Conservation (phyloP, 768 basidiomycete genomes). For the Hypsizygus marmoreus region DNA sequence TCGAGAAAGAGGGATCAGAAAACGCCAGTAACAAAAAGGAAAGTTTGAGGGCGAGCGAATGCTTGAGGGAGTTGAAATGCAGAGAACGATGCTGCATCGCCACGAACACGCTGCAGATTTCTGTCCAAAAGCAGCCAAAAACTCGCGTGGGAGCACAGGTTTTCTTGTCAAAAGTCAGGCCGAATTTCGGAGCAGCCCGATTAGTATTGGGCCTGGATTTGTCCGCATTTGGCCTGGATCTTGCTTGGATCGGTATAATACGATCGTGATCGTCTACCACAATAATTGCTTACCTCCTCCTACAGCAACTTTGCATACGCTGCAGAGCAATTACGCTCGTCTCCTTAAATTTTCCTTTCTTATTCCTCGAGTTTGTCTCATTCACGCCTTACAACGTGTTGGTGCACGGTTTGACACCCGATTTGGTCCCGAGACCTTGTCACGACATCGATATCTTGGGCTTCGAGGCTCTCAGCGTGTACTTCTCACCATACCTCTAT, state of each 20-base stretch:
- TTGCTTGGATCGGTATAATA: conserved; percentile 12
- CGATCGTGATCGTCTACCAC: conserved; percentile 12
- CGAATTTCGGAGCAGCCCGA: conserved; percentile 6
- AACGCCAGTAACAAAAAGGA: too few relatives aligned
- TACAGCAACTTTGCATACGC: not conserved
- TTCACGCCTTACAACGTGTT: not conserved
- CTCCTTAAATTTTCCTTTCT: not conserved
- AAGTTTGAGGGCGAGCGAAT: not conserved
- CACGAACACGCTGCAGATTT: conserved; percentile 13
- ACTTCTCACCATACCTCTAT: not conserved
- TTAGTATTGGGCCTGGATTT: conserved; percentile 9
- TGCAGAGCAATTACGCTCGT: not conserved
- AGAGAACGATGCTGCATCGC: conserved; percentile 4
- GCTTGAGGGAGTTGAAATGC: too few relatives aligned
- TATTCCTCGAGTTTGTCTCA: not conserved
- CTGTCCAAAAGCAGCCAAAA: not conserved
- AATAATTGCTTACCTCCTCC: conserved; percentile 1
- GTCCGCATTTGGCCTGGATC: conserved; percentile 2
- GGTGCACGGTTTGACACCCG: not conserved
- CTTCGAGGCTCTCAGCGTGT: conserved; percentile 1
- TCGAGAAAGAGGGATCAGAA: conserved; percentile 1
- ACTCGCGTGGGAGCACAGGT: conserved; percentile 6
- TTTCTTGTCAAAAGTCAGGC: conserved; percentile 3
- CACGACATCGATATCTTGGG: not conserved
- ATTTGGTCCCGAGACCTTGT: too few relatives aligned